Evolutionary conservation across 2,329 filamentous ascomycete species (phyloP), one percentile per base, ranked within the genome.

Genomic region (Thielaviopsis euricoi): DNA sequence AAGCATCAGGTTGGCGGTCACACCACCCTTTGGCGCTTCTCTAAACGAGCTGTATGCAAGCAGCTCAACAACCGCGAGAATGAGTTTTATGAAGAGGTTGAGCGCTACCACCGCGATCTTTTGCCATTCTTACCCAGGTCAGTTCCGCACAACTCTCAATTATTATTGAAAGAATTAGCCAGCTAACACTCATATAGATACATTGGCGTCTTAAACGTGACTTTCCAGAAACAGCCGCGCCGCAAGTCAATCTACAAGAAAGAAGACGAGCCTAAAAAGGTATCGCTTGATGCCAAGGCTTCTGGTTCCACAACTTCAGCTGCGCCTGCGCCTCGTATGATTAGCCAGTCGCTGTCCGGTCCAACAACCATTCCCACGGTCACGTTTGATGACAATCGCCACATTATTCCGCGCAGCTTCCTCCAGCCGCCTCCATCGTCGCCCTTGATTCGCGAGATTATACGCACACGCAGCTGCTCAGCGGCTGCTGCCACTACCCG

Each of bases 51-150:
- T 58, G 90, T 98, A 12, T 98, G 93, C 76, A 98, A 98, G 71
- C 89, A 96, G 71, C 79, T 98, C 66, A 98, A 95, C 70, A 98
- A 95, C 69, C 81, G 91, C 66, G 93, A 98, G 68, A 98, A 98
- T 70, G 89, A 95, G 71, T 98, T 98, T 68, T 98, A 98, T 70
- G 93, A 98, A 71, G 93, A 85, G 57, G 88, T 97, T 65, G 93
- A 98, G 73, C 83, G 82, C 66, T 82, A 88, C 64, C 91, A 98
- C 70, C 87, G 89, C 62, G 86, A 95, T 67, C 77, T 98, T 65
- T 74, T 98, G 60, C 82, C 86, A 49, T 98, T 97, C 68, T 76
- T 98, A 62, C 93, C 93, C 63, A 89, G 90, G 83, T 86, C 74
- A 62, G 74, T 69, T 60, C 57, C 40, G 23, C 59, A 58, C 26